phyloP scores from a whole-genome alignment of 305 asterid species.

The Solanum hybrid region DNA sequence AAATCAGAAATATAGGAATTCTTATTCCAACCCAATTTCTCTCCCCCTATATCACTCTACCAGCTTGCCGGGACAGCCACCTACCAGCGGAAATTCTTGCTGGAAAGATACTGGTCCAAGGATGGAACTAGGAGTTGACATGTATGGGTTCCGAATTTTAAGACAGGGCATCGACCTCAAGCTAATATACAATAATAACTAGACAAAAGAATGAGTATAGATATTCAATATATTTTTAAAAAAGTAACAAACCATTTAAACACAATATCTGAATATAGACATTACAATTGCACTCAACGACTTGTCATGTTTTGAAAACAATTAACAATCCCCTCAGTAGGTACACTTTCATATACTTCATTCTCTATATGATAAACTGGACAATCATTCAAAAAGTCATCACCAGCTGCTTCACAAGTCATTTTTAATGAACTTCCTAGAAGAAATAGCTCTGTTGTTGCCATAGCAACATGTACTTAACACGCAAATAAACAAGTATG shows the following conservation, averaged over 20 bases:
- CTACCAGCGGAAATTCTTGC: not conserved
- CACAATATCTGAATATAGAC: not conserved
- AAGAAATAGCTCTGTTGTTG: not conserved
- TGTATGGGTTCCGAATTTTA: not conserved
- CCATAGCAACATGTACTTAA: not conserved
- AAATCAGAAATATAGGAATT: not conserved
- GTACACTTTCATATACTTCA: not conserved
- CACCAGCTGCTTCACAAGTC: not conserved
- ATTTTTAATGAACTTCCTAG: not conserved
- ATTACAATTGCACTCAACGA: not conserved
- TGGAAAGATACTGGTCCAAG: not conserved
- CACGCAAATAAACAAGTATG: not conserved
- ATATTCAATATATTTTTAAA: not conserved
- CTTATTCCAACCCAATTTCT: not conserved
- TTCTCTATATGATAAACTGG: not conserved
- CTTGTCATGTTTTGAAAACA: not conserved
- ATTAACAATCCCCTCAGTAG: not conserved
- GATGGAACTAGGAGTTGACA: not conserved
- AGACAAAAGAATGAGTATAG: not conserved
- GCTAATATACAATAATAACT: not conserved
- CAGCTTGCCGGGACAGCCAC: not conserved
- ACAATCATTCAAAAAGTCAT: not conserved
- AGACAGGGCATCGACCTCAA: not conserved
- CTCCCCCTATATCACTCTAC: not conserved
- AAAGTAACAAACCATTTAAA: not conserved